phyloP scores from a whole-genome alignment of 2,329 filamentous ascomycete species.

The Nigrograna mackinnonii region DNA sequence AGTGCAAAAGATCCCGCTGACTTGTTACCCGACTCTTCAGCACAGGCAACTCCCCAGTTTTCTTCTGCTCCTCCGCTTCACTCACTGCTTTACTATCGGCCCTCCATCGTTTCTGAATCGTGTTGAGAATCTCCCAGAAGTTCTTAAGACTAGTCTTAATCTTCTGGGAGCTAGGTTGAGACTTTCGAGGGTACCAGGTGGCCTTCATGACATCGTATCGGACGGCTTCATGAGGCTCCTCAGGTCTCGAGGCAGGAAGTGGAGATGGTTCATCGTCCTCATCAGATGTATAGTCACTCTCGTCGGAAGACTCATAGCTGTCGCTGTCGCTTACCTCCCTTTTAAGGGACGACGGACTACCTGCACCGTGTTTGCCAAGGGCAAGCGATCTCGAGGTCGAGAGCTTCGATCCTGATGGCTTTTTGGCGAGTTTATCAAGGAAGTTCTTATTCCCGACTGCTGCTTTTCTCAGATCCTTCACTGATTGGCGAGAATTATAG shows the following conservation, averaged over 20 bases:
- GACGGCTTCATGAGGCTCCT: conserved; percentile 55
- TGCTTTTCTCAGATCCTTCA: conserved; percentile 49
- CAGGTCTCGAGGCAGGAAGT: conserved; percentile 55
- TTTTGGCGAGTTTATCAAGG: conserved; percentile 30
- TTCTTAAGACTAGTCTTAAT: conserved; percentile 59
- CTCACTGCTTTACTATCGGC: conserved; percentile 59
- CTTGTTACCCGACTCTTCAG: conserved; percentile 61
- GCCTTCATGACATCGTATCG: conserved; percentile 65
- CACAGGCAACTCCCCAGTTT: conserved; percentile 55
- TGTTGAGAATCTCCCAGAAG: conserved; percentile 63
- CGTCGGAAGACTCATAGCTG: conserved; percentile 51
- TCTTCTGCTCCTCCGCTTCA: conserved; percentile 61
- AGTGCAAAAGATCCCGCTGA: conserved; percentile 61
- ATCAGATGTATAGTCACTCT: conserved; percentile 58
- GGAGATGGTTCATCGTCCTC: conserved; percentile 60
- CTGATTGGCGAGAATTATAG: conserved; percentile 48
- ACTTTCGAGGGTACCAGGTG: conserved; percentile 62
- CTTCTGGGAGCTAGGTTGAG: conserved; percentile 51
- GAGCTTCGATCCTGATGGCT: conserved; percentile 7
- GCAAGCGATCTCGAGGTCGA: conserved; percentile 16
- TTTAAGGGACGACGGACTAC: conserved; percentile 17
- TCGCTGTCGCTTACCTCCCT: conserved; percentile 46
- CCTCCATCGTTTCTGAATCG: conserved; percentile 65
- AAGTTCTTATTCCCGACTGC: conserved; percentile 47
- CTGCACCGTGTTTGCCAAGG: conserved; percentile 12